Evolutionary conservation across 495 filamentous ascomycete genomes (phyloP), one percentile per base, ranked within the genome.

Genomic region (Aspergillus heteromorphus): DNA sequence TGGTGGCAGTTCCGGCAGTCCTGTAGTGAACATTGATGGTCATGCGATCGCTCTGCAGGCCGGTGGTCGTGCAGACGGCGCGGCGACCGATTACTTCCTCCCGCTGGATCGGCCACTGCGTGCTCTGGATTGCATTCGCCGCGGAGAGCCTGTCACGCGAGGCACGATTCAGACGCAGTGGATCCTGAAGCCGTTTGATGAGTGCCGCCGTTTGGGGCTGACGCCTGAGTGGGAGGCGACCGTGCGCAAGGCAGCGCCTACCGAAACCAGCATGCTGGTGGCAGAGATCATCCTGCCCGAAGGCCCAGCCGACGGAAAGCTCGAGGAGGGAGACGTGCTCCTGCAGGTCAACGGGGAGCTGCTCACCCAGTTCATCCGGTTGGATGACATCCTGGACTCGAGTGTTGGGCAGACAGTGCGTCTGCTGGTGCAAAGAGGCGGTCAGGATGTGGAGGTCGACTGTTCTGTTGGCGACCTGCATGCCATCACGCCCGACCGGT

Each of bases 131-230:
- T 95, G 91, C 66, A 87, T 99, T 45, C 87, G 84, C 63, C 79
- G 84, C 50, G 84, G 81, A 21, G 79, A 82, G 56, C 83, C 83
- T 6, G 83, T 99, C 47, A 83, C 86, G 30, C 79, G 93, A 58
- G 93, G 93, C 27, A 96, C 92, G n/a, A 97, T 99, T 42, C 93
- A 99, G 63, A 92, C 88, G 31, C 95, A 97, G 68, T 99, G 95
- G 87, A 77, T 97, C 11, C 80, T 97, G 51, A 96, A 96, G 65
- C 91, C 93, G 0, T 99, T 99, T 62, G 93, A 99, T 63, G 93
- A 99, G 68, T 97, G 95, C 69, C 86, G 92, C 31, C 83, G 93
- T 57, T 77, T 99, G 5, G 93, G 93, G 14, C 77, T 99, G 49
- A 86, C 81, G 2, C 79, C 89, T 0, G 82, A 92, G 55, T 95